Evolutionary conservation across 805 yeast species (phyloP), one percentile per base, ranked within the genome.

Genomic region (Soucietia sequanensis): DNA sequence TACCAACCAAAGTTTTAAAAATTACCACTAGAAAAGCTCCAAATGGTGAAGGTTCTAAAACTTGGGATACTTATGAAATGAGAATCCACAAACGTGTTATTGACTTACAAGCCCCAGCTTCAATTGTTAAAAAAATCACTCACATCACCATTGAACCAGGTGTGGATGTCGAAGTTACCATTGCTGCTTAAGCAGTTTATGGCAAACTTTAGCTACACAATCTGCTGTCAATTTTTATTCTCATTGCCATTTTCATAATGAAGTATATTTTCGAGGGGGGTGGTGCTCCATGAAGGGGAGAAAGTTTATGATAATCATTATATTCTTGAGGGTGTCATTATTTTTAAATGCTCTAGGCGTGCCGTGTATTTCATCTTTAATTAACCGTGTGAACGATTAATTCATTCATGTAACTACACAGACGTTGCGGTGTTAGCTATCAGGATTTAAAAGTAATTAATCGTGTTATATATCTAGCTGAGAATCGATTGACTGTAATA

Each of bases 1-100:
- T 93, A 78, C 99, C 99, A 80, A 93, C 99, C 76, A 93, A 90
- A 85, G 93, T 85, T 60, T 85, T 93, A 68, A 88, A 85, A 76
- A 80, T 93, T 78, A 80, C 95, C 77, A 93, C 99, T 86, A 89
- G 99, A 87, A 93, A 93, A 90, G 85, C 99, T 68, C 99, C 99
- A 67, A 95, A 95, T 75, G 99, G 99, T 93, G 97, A 93, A 81
- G 99, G 99, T 93, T 93, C 99, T 61, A 93, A 93, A 91, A 93
- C 99, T 64, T 93, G 97, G 97, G 99, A 93, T 72, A 78, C 95
- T 62, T 93, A 82, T 75, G 99, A 93, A 81, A 85, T 93, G 95
- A 91, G 97, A 85, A 89, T 93, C 81, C 99, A 93, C 96, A 93
- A 93, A 95, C 90, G 99, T 78, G 84, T 88, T 74, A 88, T 93